These are phyloP conservation scores for Mycena vitilis DNA, from an alignment of 768 basidiomycete species.

Conservation along the genomic window DNA sequence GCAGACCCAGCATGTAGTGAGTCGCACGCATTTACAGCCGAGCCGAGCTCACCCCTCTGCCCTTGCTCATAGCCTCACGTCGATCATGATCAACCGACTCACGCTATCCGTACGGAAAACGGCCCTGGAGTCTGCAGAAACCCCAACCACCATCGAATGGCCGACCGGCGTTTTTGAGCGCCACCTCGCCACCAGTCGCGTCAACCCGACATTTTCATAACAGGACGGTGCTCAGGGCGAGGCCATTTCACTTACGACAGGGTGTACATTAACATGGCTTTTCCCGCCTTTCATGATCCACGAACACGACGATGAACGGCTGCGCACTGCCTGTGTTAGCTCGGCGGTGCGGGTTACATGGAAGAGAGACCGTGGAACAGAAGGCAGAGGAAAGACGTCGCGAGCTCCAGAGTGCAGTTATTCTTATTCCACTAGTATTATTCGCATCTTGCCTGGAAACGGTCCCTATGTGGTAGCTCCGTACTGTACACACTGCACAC, in stretches of 20 bases:
- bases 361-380: too few relatives aligned
- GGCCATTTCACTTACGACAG: too few relatives aligned
- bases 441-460: neutral
- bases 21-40: neutral
- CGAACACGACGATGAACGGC: neutral
- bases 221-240: too few relatives aligned
- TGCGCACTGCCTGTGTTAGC: too few relatives aligned
- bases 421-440: neutral
- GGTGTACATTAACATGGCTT: too few relatives aligned
- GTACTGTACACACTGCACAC: slow-evolving; percentile 9
- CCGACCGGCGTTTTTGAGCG: slow-evolving; percentile 16
- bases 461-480: slow-evolving; percentile 10
- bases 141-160: slow-evolving; percentile 15
- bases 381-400: too few relatives aligned
- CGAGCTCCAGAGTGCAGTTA: neutral
- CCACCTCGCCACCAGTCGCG: neutral
- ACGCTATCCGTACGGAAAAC: slow-evolving; percentile 42
- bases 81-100: slow-evolving; percentile 45
- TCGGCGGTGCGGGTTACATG: too few relatives aligned
- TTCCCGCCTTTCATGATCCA: too few relatives aligned
- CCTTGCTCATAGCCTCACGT: slow-evolving; percentile 37
- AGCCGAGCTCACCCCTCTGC: neutral
- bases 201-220: neutral
- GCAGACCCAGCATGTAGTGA: slow-evolving; percentile 41
- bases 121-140: neutral